Percentiles rank a stretch among this genome's conserved stretches.
phyloP scores from a whole-genome alignment of 345 rosid genomes.

The Linum trigynum region DNA sequence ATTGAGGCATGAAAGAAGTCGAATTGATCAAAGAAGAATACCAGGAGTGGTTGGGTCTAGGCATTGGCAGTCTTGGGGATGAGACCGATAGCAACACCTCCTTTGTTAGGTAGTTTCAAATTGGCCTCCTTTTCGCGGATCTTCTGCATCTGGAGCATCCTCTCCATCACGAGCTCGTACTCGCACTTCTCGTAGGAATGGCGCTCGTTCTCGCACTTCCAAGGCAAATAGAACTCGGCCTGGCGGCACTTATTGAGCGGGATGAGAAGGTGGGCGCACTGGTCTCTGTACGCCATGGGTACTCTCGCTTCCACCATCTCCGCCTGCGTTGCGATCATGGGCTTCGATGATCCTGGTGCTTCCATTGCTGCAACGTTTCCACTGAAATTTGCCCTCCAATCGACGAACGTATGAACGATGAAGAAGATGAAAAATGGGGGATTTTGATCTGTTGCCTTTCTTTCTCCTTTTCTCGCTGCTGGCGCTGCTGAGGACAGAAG shows the following conservation, averaged over 20 bases:
- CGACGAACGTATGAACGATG: background rate
- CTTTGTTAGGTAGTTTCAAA: constrained; percentile 34
- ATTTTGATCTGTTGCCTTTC: background rate
- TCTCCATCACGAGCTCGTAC: constrained; percentile 97
- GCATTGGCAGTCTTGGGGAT: constrained; percentile 83
- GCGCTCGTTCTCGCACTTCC: constrained; percentile 96
- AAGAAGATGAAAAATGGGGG: background rate
- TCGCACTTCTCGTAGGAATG: constrained; percentile 94
- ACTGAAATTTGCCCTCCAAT: background rate
- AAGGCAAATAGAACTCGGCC: constrained; percentile 84
- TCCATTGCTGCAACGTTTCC: constrained; percentile 35
- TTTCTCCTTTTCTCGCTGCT: background rate
- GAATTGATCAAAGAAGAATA: background rate
- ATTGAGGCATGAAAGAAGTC: background rate
- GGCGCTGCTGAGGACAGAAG: background rate
- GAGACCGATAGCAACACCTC: constrained; percentile 45
- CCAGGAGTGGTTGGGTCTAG: constrained; percentile 15
- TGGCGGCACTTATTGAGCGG: constrained; percentile 97
- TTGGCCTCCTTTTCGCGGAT: constrained; percentile 74
- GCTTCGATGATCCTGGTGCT: constrained; percentile 81
- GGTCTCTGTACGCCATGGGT: constrained; percentile 81
- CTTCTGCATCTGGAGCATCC: constrained; percentile 98
- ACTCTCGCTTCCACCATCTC: constrained; percentile 87
- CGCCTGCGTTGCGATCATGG: constrained; percentile 91
- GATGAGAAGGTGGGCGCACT: constrained; percentile 87